These are phyloP conservation scores for Colletotrichum tofieldiae DNA, from an alignment of 2,329 filamentous ascomycete genomes.

Conservation along the genomic window DNA sequence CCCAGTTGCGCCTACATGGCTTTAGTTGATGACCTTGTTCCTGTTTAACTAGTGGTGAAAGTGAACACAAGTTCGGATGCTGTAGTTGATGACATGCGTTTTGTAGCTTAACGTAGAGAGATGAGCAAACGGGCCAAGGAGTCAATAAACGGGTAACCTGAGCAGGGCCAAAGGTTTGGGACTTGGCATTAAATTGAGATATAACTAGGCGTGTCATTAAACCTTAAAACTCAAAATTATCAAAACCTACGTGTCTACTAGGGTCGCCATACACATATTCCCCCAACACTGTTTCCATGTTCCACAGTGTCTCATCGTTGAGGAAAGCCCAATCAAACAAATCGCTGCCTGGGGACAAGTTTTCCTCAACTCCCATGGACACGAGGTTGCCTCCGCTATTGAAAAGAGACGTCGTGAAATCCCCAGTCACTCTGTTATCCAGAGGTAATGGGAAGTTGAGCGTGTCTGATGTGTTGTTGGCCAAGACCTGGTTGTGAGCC, in stretches of 20 bases:
- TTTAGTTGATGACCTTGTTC: not conserved
- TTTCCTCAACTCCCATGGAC: not conserved
- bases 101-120: not conserved
- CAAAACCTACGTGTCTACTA: conserved; percentile 8
- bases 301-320: conserved; percentile 43
- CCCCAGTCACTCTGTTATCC: not conserved
- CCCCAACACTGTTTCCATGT: conserved; percentile 43
- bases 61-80: not conserved
- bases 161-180: not conserved
- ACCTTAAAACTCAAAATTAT: not conserved
- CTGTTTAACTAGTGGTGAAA: too few relatives aligned
- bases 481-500: not conserved
- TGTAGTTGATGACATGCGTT: not conserved
- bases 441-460: not conserved
- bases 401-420: not conserved
- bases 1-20: not conserved
- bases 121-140: fast-evolving
- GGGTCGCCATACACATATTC: conserved; percentile 44
- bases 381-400: not conserved
- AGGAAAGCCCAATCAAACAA: conserved; percentile 42
- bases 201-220: not conserved
- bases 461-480: not conserved
- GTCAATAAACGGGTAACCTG: not conserved
- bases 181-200: not conserved
- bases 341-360: conserved; percentile 14